Percentiles rank a stretch among this genome's conserved stretches.
phyloP scores from a whole-genome alignment of 768 basidiomycete genomes.

The Hortiboletus flavorubellus region DNA sequence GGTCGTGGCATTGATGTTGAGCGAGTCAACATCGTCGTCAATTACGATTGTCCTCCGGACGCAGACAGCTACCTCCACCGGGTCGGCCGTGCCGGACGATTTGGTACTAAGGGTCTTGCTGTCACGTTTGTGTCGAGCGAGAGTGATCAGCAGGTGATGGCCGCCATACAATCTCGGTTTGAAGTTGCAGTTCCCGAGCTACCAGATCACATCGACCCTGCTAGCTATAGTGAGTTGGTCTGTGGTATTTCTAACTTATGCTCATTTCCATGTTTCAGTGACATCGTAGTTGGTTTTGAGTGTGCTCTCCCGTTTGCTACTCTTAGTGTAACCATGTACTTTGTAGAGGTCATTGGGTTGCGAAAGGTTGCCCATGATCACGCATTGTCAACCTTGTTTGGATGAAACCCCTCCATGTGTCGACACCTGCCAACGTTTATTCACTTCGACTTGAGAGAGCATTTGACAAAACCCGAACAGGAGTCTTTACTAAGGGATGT shows the following conservation, averaged over 20 bases:
- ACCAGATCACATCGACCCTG: constrained; percentile 90
- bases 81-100: constrained; percentile 98
- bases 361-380: background rate
- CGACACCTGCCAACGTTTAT: background rate
- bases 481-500: no score
- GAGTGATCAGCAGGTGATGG: constrained; percentile 90
- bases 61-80: constrained; percentile 99
- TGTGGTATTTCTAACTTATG: background rate
- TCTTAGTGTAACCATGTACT: constrained; percentile 25
- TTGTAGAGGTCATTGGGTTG: constrained; percentile 7
- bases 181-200: constrained; percentile 96
- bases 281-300: constrained; percentile 39
- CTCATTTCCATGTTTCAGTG: constrained; percentile 28
- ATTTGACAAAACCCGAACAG: background rate
- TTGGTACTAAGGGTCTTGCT: constrained; percentile 98
- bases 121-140: constrained; percentile 96
- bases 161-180: constrained; percentile 92
- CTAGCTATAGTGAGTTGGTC: constrained; percentile 82
- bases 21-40: constrained; percentile 98
- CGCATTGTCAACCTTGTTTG: constrained; percentile 5
- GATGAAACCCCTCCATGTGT: background rate
- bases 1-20: constrained; percentile 99
- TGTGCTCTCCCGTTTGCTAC: constrained; percentile 7
- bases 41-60: constrained; percentile 96
- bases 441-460: background rate